These are phyloP conservation scores for Lachancea waltii DNA, from an alignment of 805 yeast genomes.

Conservation along the genomic window DNA sequence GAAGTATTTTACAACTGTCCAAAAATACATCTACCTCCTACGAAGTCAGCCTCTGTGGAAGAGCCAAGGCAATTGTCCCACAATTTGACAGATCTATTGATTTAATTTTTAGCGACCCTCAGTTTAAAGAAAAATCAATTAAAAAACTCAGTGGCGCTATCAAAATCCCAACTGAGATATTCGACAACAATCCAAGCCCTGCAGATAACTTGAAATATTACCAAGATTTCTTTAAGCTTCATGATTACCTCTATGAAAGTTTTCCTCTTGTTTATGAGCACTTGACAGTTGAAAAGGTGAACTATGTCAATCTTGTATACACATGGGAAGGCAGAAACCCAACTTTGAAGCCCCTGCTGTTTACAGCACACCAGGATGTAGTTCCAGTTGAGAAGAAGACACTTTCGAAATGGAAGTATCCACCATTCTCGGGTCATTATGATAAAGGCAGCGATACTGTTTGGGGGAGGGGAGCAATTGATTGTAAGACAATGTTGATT, in stretches of 20 bases:
- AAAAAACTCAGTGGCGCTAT: constrained; percentile 46
- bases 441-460: constrained; percentile 45
- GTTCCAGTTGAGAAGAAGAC: constrained; percentile 62
- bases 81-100: constrained; percentile 10
- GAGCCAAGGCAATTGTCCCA: constrained; percentile 9
- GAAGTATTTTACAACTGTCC: too few species aligned
- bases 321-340: constrained; percentile 38
- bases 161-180: constrained; percentile 49
- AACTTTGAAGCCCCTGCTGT: constrained; percentile 44
- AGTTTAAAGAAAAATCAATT: constrained; percentile 10
- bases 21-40: too few species aligned
- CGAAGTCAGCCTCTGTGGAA: too few species aligned
- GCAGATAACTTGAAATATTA: constrained; percentile 11
- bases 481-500: constrained; percentile 56
- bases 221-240: constrained; percentile 32
- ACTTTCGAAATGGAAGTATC: constrained; percentile 47
- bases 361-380: constrained; percentile 68
- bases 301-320: constrained; percentile 50
- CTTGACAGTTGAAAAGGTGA: constrained; percentile 43
- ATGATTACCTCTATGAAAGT: constrained; percentile 40
- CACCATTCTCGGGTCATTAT: constrained; percentile 52
- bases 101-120: constrained; percentile 10
- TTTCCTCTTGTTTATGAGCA: constrained; percentile 44
- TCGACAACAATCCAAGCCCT: constrained; percentile 37
- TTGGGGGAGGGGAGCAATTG: constrained; percentile 62